A percentile compares a stretch with the other conserved stretches of the same genome.
Evolutionary conservation across 495 filamentous ascomycete species (phyloP).

Genomic region (Margaritispora aquatica): DNA sequence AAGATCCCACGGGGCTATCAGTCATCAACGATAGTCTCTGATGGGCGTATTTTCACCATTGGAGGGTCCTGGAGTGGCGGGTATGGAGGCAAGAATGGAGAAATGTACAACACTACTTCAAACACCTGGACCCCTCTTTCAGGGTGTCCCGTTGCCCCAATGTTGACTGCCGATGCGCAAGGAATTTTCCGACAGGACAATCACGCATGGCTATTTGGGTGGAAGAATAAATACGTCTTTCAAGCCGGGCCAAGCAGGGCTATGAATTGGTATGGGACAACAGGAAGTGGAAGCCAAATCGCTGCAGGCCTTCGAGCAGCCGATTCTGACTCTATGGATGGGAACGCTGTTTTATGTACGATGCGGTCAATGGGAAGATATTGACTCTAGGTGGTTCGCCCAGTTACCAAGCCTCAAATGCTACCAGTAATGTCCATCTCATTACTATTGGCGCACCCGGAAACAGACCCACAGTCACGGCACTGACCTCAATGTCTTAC

Average conservation of each 20-base stretch:
- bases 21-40: constrained; percentile 40
- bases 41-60: constrained; percentile 53
- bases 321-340: constrained; percentile 43
- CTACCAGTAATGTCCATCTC: constrained; percentile 37
- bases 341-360: constrained; percentile 50
- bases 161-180: constrained; percentile 43
- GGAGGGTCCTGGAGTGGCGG: constrained; percentile 51
- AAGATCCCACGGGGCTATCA: constrained; percentile 51
- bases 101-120: constrained; percentile 40
- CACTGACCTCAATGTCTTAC: constrained; percentile 35
- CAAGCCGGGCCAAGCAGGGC: constrained; percentile 49
- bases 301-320: constrained; percentile 35
- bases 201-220: constrained; percentile 57
- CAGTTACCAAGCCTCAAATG: constrained; percentile 35
- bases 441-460: constrained; percentile 38
- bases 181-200: constrained; percentile 45
- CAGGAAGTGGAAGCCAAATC: constrained; percentile 30
- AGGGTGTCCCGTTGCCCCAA: constrained; percentile 34
- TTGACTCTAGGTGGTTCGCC: constrained; percentile 44
- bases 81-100: constrained; percentile 40
- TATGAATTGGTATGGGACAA: constrained; percentile 54
- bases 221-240: constrained; percentile 39
- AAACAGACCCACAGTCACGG: constrained; percentile 22
- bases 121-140: constrained; percentile 26
- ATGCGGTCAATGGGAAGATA: constrained; percentile 47